A percentile compares a stretch with the other conserved stretches of the same genome.
Evolutionary conservation across 768 basidiomycete genomes (phyloP).

Genomic region (Leccinum subtestaceum): DNA sequence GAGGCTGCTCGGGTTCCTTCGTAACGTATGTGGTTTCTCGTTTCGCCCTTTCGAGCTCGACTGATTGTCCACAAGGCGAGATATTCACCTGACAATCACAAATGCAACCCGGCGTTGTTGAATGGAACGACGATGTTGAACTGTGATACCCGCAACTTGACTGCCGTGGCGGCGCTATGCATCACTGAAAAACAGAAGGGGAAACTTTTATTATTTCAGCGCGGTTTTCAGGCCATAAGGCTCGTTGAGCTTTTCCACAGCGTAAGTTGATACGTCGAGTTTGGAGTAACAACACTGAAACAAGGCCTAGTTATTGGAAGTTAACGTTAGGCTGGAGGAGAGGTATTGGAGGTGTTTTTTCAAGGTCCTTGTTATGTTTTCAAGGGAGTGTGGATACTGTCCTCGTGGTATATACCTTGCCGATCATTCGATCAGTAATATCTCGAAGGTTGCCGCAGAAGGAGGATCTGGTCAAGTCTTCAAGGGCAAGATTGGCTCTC

Average conservation of each 20-base stretch:
- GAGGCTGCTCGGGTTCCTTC: constrained; percentile 15
- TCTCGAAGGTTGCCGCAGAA: neutral
- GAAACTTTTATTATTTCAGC: constrained; percentile 1
- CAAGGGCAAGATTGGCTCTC: constrained; percentile 16
- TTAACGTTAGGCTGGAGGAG: constrained; percentile 13
- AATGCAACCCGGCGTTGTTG: constrained; percentile 26
- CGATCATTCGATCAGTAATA: constrained; percentile 6
- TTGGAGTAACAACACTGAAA: constrained; percentile 1
- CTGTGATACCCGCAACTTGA: constrained; percentile 21
- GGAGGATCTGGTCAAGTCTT: constrained; percentile 26
- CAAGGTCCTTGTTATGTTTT: constrained; percentile 18
- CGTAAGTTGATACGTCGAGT: constrained; percentile 13
- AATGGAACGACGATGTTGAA: constrained; percentile 13
- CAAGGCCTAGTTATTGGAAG: constrained; percentile 21
- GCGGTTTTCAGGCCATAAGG: neutral
- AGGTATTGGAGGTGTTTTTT: constrained; percentile 17
- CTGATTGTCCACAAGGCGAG: constrained; percentile 16
- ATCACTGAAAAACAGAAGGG: constrained; percentile 7
- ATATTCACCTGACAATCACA: constrained; percentile 10
- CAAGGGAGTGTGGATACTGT: constrained; percentile 19
- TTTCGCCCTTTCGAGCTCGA: neutral
- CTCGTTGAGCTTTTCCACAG: constrained; percentile 25
- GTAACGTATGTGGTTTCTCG: constrained; percentile 8
- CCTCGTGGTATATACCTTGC: constrained; percentile 17
- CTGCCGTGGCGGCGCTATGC: constrained; percentile 12